A percentile compares a stretch with the other conserved stretches of the same genome.
phyloP scores from a whole-genome alignment of 305 asterid species.

The Striga hermonthica region DNA sequence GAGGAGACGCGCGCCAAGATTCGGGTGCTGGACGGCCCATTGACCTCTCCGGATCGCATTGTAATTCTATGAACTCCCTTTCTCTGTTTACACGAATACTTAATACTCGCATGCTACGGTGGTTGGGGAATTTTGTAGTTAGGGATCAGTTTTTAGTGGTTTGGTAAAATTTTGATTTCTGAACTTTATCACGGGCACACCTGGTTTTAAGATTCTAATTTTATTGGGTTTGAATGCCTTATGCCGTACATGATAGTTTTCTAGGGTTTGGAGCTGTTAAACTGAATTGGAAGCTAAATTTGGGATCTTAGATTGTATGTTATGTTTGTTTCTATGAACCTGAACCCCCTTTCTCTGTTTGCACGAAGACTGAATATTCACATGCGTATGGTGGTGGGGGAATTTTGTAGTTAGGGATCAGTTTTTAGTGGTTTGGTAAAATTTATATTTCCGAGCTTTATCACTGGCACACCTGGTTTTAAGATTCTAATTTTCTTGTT shows the following conservation, averaged over 20 bases:
- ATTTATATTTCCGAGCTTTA: constrained; percentile 11
- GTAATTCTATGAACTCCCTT: constrained; percentile 38
- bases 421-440: background rate
- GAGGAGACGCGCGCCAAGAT: constrained; percentile 81
- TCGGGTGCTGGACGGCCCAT: constrained; percentile 85
- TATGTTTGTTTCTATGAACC: background rate
- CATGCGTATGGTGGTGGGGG: constrained; percentile 1
- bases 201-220: constrained; percentile 9
- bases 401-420: constrained; percentile 16
- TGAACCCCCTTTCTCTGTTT: constrained; percentile 9
- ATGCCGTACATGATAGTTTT: background rate
- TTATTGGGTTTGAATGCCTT: background rate
- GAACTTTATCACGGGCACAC: background rate
- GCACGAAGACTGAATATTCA: background rate
- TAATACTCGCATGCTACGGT: background rate
- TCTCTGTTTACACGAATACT: background rate
- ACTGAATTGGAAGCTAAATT: constrained; percentile 1
- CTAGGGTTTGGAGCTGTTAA: constrained; percentile 13
- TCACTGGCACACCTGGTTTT: background rate
- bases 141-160: constrained; percentile 14
- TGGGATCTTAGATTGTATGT: constrained; percentile 3
- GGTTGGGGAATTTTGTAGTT: constrained; percentile 3
- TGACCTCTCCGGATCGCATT: constrained; percentile 72
- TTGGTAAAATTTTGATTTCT: constrained; percentile 1
- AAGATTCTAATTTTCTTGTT: background rate